A percentile compares a stretch with the other conserved stretches of the same genome.
Evolutionary conservation across 2,329 filamentous ascomycete species (phyloP).

Genomic region (Ceratocystis huliohia): DNA sequence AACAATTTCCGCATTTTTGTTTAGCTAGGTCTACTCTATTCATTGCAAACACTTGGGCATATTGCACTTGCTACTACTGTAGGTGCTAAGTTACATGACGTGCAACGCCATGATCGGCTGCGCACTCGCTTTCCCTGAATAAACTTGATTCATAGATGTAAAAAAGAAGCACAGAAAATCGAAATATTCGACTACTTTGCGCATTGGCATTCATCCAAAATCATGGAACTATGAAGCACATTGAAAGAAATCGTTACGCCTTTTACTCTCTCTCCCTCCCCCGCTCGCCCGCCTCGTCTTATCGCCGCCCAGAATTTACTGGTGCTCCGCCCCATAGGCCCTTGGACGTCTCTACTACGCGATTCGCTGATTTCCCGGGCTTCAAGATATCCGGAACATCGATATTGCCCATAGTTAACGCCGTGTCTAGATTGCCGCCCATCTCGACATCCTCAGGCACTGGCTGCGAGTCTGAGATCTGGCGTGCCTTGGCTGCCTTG

Average conservation of each 20-base stretch:
- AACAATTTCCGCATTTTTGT: no score
- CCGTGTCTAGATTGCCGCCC: slow-evolving; percentile 17
- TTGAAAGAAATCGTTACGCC: background rate
- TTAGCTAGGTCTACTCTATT: no score
- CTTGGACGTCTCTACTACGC: slow-evolving; percentile 50
- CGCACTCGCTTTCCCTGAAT: no score
- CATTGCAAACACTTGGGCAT: no score
- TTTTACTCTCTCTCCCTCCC: background rate
- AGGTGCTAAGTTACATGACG: no score
- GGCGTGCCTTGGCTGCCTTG: background rate
- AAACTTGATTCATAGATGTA: no score
- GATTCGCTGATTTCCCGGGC: slow-evolving; percentile 43
- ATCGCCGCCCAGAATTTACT: slow-evolving; percentile 21
- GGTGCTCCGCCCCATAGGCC: slow-evolving; percentile 43
- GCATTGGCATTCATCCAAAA: no score
- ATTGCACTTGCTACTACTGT: no score
- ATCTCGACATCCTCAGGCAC: slow-evolving; percentile 20
- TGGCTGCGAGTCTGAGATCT: slow-evolving; percentile 10
- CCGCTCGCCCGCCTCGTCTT: background rate
- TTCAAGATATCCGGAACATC: slow-evolving; percentile 40
- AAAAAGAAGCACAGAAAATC: no score
- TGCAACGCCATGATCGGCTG: no score
- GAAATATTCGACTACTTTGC: no score
- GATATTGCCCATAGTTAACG: slow-evolving; percentile 25
- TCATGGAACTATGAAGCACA: no score